phyloP scores from a whole-genome alignment of 768 basidiomycete genomes.

The Amanita rubescens region DNA sequence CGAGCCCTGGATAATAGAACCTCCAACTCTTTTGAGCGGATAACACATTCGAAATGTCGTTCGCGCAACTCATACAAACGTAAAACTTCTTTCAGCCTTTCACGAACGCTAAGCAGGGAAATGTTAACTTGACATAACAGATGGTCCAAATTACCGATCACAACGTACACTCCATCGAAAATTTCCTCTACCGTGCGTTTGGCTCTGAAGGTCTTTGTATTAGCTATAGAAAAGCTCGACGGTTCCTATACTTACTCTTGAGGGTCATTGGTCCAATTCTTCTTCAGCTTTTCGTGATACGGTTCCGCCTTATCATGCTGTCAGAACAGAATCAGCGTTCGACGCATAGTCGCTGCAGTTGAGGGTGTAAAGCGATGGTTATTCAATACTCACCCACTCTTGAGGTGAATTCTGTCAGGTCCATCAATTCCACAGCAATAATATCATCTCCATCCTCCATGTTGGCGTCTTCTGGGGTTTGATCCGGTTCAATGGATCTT shows the following conservation, averaged over 20 bases:
- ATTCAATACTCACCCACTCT: conserved; percentile 43
- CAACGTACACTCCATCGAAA: conserved; percentile 75
- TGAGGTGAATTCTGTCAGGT: conserved; percentile 73
- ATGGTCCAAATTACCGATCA: conserved; percentile 5
- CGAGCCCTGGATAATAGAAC: conserved; percentile 81
- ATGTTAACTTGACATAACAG: neutral
- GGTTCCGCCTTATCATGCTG: conserved; percentile 64
- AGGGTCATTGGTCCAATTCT: conserved; percentile 75
- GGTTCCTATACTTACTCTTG: conserved; percentile 46
- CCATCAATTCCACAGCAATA: conserved; percentile 85
- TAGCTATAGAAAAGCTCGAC: neutral
- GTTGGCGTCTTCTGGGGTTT: conserved; percentile 79
- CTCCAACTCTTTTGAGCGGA: conserved; percentile 88
- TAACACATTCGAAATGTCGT: conserved; percentile 87
- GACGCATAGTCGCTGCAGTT: neutral
- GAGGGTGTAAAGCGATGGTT: neutral
- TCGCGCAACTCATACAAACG: conserved; percentile 87
- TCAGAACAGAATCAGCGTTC: conserved; percentile 5
- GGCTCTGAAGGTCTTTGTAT: conserved; percentile 39
- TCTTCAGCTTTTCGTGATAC: conserved; percentile 63
- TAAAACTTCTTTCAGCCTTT: conserved; percentile 80
- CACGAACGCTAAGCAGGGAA: conserved; percentile 56
- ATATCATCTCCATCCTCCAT: conserved; percentile 90
- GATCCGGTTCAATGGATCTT: conserved; percentile 68
- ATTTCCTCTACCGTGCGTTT: conserved; percentile 72